Conservation (phyloP, 495 filamentous ascomycete species). For the Recurvomyces mirabilis region DNA sequence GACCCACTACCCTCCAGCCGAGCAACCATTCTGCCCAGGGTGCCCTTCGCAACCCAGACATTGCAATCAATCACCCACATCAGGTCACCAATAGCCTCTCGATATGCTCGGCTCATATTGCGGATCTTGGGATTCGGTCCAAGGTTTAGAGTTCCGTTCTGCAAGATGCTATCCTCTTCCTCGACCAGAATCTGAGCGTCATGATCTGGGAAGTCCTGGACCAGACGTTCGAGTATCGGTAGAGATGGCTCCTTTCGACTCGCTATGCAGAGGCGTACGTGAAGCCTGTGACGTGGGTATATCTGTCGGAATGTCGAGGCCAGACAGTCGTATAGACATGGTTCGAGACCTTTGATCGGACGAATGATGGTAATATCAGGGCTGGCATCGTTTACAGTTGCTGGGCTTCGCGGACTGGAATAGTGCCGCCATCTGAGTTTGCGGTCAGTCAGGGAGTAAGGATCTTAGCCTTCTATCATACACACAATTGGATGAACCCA, state of each 20-base stretch:
- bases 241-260: conserved; percentile 69
- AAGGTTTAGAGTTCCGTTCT: conserved; percentile 36
- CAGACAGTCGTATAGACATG: conserved; percentile 81
- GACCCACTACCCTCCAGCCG: conserved; percentile 57
- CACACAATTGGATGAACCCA: conserved; percentile 52
- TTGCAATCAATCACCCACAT: conserved; percentile 97
- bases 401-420: conserved; percentile 18
- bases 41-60: conserved; percentile 75
- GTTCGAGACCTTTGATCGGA: conserved; percentile 86
- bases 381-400: conserved; percentile 23
- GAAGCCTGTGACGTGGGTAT: conserved; percentile 68
- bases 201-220: conserved; percentile 54
- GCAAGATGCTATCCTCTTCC: conserved; percentile 69
- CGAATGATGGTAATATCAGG: conserved; percentile 90
- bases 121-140: conserved; percentile 98
- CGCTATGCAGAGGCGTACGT: conserved; percentile 72
- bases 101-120: conserved; percentile 88
- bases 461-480: conserved; percentile 5
- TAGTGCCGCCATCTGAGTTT: conserved; percentile 32
- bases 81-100: conserved; percentile 86
- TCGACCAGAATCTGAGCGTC: conserved; percentile 74
- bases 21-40: conserved; percentile 77
- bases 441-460: conserved; percentile 9
- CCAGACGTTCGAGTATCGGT: conserved; percentile 55
- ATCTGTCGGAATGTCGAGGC: conserved; percentile 76